phyloP scores from a whole-genome alignment of 2,329 filamentous ascomycete species.

The Ophiocordyceps australis region DNA sequence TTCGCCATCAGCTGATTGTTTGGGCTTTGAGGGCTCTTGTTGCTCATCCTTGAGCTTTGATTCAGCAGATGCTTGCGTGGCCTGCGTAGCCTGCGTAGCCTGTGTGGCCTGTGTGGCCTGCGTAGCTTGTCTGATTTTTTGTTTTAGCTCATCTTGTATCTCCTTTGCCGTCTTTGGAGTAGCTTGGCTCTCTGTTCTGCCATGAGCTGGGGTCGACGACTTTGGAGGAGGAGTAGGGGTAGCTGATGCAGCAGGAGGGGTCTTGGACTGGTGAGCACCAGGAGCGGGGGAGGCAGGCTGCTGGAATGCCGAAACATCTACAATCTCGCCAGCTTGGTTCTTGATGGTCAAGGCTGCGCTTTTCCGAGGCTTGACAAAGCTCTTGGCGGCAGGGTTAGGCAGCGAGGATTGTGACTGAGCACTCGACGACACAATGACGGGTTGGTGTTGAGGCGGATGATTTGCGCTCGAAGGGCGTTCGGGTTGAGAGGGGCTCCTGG shows the following conservation, averaged over 20 bases:
- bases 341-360: constrained; percentile 71
- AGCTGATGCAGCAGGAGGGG: constrained; percentile 53
- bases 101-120: too few species aligned
- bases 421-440: constrained; percentile 42
- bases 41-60: constrained; percentile 11
- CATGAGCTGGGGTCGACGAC: constrained; percentile 48
- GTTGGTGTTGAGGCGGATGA: constrained; percentile 37
- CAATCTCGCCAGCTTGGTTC: constrained; percentile 59
- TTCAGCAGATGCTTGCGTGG: too few species aligned
- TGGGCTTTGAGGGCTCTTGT: too few species aligned
- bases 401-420: constrained; percentile 46
- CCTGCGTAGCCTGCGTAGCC: too few species aligned
- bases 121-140: constrained; percentile 52
- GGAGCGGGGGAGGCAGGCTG: constrained; percentile 38
- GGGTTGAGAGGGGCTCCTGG: constrained; percentile 68
- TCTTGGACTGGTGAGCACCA: constrained; percentile 37
- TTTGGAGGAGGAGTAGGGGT: constrained; percentile 69
- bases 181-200: constrained; percentile 50
- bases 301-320: constrained; percentile 48
- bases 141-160: constrained; percentile 66
- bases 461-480: constrained; percentile 47
- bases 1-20: too few species aligned
- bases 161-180: constrained; percentile 60
- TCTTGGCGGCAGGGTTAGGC: constrained; percentile 23
- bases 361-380: constrained; percentile 37